phyloP scores from a whole-genome alignment of 2,329 filamentous ascomycete species.

The Pseudogymnoascus sp. region DNA sequence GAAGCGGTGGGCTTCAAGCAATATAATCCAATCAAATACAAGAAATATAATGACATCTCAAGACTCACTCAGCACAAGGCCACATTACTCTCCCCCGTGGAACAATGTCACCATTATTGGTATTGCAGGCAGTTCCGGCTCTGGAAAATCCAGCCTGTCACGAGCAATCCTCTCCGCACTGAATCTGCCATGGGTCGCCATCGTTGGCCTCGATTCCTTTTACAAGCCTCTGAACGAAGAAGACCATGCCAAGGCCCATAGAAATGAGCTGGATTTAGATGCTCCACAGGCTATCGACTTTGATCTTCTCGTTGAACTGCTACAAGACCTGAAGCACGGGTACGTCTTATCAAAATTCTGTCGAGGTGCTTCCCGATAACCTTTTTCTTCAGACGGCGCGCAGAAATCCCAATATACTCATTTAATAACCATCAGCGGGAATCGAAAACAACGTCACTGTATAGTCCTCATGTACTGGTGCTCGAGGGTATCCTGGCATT shows the following conservation, averaged over 20 bases:
- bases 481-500: constrained; percentile 94
- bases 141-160: constrained; percentile 86
- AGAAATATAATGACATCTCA: constrained; percentile 23
- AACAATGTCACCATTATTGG: constrained; percentile 93
- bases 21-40: constrained; percentile 1
- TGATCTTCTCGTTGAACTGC: constrained; percentile 69
- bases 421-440: constrained; percentile 84
- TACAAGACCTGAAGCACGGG: constrained; percentile 86
- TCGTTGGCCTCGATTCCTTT: constrained; percentile 97
- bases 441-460: constrained; percentile 74
- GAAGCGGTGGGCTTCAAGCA: background rate
- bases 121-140: constrained; percentile 90
- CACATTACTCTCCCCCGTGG: constrained; percentile 90
- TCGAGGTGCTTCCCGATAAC: background rate
- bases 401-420: constrained; percentile 90
- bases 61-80: constrained; percentile 34
- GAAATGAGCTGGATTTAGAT: constrained; percentile 93
- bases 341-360: constrained; percentile 35
- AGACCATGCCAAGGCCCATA: constrained; percentile 71
- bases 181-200: constrained; percentile 95
- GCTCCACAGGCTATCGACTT: constrained; percentile 93
- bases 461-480: constrained; percentile 92
- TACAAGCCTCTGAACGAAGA: constrained; percentile 83
- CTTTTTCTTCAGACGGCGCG: constrained; percentile 37
- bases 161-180: constrained; percentile 83